Base-by-base conservation (phyloP, 108 stramenopile species). In the Chaetoceros muelleri region DNA sequence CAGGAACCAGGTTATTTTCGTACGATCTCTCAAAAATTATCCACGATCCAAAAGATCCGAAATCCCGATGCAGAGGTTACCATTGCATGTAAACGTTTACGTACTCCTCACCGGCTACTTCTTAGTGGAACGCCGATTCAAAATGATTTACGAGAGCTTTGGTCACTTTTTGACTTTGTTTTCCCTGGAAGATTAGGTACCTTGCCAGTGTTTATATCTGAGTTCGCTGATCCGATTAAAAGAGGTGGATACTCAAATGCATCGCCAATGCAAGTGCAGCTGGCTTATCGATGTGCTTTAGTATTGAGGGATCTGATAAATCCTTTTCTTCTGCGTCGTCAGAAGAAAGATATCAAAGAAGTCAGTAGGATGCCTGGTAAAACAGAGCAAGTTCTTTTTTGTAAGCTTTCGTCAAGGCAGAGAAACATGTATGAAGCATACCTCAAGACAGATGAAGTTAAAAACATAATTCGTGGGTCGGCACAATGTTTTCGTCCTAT, bases 11-110 rank as follows among this genome's bases (percentile, higher is more conserved):
- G 8, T 10, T 40, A 10, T 40, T 13, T 10, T 13, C 5, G 5
- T 13, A 40, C 34, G 13, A 40, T 40, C 13, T 40, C 13, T 5
- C 34, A 10, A 5, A 40, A 10, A 10, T 40, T 20, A 5, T 13
- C 34, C 34, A 5, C 13, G 5, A 13, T 40, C 13, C 13, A 5
- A 5, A 95, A 94, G 71, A 96, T 99, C 48, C 74, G 97, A 20
- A 99, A 99, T 70, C 97, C 98, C 2, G 94, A 94, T 49, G 94
- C 96, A 17, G 92, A 94, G 46, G 72, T 99, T 3, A 96, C 98
- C 8, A 54, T 89, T 52, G 84, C 85, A 26, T 95, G 95, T 80
- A 99, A 99, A 78, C 59, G 93, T 72, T 52, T 98, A 67, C 69
- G 85, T 21, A 89, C 87, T 46, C 77, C 82, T 31, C 74, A 94